phyloP scores from a whole-genome alignment of 2,329 filamentous ascomycete genomes.

The Neofusicoccum sp. region DNA sequence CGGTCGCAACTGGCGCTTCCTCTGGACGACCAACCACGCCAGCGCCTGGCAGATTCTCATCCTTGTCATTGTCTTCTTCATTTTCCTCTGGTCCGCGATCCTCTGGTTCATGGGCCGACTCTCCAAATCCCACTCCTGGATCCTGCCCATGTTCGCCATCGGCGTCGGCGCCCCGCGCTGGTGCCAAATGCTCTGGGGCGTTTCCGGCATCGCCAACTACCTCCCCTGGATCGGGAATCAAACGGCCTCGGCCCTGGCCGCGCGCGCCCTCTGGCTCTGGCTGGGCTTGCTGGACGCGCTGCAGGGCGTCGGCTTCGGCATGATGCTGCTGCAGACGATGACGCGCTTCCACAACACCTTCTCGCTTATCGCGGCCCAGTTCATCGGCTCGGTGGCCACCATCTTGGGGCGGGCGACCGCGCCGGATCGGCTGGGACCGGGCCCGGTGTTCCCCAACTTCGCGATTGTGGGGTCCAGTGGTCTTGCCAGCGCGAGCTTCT shows the following conservation, averaged over 20 bases:
- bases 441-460: constrained; percentile 62
- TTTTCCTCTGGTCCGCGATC: constrained; percentile 55
- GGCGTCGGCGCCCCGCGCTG: constrained; percentile 65
- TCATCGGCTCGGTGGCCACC: constrained; percentile 61
- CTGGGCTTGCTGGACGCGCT: constrained; percentile 64
- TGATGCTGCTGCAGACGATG: constrained; percentile 65
- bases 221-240: constrained; percentile 62
- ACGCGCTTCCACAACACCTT: constrained; percentile 65
- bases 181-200: constrained; percentile 67
- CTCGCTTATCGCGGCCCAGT: constrained; percentile 60
- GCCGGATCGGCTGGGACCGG: constrained; percentile 61
- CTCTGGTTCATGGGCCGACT: constrained; percentile 54
- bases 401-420: constrained; percentile 61
- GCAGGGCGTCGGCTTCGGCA: constrained; percentile 66
- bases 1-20: constrained; percentile 65
- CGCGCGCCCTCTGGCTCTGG: constrained; percentile 64
- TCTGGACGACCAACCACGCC: constrained; percentile 59
- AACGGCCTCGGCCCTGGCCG: constrained; percentile 55
- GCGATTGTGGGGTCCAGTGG: constrained; percentile 47
- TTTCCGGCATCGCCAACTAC: constrained; percentile 59
- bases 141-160: constrained; percentile 65
- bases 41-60: constrained; percentile 57
- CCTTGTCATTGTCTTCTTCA: constrained; percentile 56
- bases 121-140: constrained; percentile 63
- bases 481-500: constrained; percentile 57